These are phyloP conservation scores for Trametes sp. DNA, from an alignment of 1,284 basidiomycete genomes.

Conservation along the genomic window DNA sequence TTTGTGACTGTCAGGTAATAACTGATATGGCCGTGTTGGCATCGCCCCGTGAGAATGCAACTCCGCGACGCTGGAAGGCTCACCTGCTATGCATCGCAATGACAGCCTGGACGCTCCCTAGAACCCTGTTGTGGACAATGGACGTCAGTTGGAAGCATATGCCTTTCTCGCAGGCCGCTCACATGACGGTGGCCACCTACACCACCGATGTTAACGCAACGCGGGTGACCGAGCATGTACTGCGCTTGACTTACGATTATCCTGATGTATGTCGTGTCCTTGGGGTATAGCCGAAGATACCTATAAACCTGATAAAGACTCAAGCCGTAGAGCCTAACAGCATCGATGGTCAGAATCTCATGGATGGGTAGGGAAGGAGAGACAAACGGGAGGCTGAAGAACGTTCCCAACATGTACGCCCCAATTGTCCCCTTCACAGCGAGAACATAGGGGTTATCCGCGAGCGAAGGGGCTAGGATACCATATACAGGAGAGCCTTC, in stretches of 20 bases:
- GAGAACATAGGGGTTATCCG: too few species aligned
- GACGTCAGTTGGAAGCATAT: background rate
- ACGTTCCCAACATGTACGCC: background rate
- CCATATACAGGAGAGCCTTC: too few species aligned
- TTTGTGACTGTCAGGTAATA: background rate
- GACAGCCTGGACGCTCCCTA: background rate
- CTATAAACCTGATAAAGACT: background rate
- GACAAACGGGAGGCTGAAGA: background rate
- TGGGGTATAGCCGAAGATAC: background rate
- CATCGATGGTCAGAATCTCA: background rate
- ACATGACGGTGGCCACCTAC: background rate
- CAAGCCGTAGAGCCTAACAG: background rate
- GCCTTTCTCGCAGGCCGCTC: background rate
- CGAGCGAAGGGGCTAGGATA: too few species aligned
- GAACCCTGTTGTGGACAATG: background rate
- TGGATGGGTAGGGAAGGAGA: background rate
- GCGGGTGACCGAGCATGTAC: too few species aligned
- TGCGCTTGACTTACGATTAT: background rate
- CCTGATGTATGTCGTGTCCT: background rate
- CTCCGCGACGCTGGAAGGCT: background rate
- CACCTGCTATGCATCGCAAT: conserved; percentile 1
- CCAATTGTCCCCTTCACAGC: background rate
- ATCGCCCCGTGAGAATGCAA: too few species aligned
- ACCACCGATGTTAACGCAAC: too few species aligned
- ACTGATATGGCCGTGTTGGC: background rate